These are phyloP conservation scores for Mortierella sp. DNA, from an alignment of 371 early-diverging fungal species.

Conservation along the genomic window DNA sequence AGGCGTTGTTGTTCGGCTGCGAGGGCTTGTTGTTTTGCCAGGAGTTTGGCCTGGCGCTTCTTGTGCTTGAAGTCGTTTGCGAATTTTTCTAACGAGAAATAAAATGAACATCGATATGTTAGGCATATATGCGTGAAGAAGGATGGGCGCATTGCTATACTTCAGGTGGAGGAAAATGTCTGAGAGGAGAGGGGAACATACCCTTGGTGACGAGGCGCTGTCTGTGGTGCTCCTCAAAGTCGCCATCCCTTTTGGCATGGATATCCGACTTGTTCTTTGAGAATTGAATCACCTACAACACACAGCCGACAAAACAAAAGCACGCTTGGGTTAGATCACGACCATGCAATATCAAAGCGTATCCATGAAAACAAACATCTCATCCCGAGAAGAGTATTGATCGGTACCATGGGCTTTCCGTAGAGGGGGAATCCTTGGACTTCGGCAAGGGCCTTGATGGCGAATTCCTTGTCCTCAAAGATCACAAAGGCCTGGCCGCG, in stretches of 20 bases:
- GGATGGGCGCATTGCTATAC: not conserved
- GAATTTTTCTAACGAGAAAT: slow-evolving; percentile 40
- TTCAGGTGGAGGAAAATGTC: too few relatives aligned
- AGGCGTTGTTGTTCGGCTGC: slow-evolving; percentile 54
- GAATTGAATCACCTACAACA: slow-evolving; percentile 78
- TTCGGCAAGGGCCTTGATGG: slow-evolving; percentile 87
- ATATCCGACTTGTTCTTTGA: slow-evolving; percentile 86
- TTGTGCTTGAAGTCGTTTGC: slow-evolving; percentile 59
- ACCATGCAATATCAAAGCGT: not conserved
- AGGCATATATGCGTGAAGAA: too few relatives aligned
- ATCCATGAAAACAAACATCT: not conserved
- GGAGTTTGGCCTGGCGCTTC: slow-evolving; percentile 45
- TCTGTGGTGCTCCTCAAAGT: slow-evolving; percentile 68
- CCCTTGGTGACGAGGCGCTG: slow-evolving; percentile 72
- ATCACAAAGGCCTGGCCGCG: slow-evolving; percentile 98
- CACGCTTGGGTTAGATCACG: not conserved
- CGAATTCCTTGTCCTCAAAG: slow-evolving; percentile 82
- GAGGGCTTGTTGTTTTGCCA: slow-evolving; percentile 39
- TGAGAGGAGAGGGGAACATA: slow-evolving; percentile 29
- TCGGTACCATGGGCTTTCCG: slow-evolving; percentile 82
- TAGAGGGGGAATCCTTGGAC: slow-evolving; percentile 88
- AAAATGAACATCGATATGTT: not conserved
- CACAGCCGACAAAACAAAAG: not conserved
- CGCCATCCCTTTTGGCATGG: slow-evolving; percentile 83
- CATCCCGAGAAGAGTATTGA: not conserved